Conservation (phyloP, 2,329 filamentous ascomycete genomes). For the Capronia epimyces region DNA sequence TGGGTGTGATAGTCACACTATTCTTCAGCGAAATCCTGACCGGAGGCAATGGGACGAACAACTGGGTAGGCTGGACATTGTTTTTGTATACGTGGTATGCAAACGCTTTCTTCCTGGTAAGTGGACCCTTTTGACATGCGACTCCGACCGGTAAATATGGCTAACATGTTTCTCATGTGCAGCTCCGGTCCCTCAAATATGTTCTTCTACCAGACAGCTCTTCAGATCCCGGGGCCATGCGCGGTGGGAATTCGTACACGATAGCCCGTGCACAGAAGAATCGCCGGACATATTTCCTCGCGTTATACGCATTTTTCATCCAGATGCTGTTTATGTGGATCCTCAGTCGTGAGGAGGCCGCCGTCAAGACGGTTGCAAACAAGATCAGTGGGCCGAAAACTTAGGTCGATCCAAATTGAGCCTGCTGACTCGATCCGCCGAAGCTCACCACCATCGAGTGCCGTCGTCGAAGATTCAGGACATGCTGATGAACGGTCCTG, state of each 20-base stretch:
- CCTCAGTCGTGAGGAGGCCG: constrained; percentile 52
- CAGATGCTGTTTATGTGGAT: constrained; percentile 95
- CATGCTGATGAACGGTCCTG: too few species aligned
- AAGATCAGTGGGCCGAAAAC: constrained; percentile 19
- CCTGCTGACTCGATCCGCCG: too few species aligned
- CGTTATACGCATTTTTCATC: constrained; percentile 88
- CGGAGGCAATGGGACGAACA: constrained; percentile 72
- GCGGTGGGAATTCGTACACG: constrained; percentile 54
- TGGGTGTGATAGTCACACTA: constrained; percentile 88
- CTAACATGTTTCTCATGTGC: not conserved
- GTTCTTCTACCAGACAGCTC: constrained; percentile 83
- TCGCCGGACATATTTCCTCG: constrained; percentile 84
- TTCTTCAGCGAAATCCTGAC: constrained; percentile 71
- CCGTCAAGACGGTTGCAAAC: constrained; percentile 30
- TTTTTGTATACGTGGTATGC: constrained; percentile 90
- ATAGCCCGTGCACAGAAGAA: constrained; percentile 81
- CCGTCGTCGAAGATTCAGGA: too few species aligned
- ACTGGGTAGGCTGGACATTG: constrained; percentile 81
- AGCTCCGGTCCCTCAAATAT: constrained; percentile 94
- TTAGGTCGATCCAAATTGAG: constrained; percentile 8
- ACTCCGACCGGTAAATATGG: not conserved
- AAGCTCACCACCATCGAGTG: too few species aligned
- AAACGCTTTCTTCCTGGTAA: constrained; percentile 89
- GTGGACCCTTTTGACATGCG: constrained; percentile 32
- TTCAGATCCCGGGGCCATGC: constrained; percentile 54